phyloP scores from a whole-genome alignment of 2,329 filamentous ascomycete genomes.

The Gnomoniopsis sp. region DNA sequence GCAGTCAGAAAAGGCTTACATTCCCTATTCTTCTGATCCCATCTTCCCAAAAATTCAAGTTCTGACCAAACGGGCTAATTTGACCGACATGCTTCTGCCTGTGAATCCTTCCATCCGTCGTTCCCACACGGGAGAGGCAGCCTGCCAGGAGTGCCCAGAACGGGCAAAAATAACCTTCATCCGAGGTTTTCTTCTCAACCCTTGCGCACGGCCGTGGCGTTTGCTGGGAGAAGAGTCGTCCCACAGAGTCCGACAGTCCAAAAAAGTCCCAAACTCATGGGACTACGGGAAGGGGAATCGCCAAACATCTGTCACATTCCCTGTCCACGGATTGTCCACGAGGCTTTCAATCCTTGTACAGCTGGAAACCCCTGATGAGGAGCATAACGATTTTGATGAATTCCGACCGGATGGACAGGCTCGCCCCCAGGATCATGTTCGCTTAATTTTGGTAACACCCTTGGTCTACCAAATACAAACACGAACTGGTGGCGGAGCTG shows the following conservation, averaged over 20 bases:
- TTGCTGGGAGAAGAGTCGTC: not conserved
- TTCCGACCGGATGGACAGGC: not conserved
- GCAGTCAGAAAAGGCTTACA: no score
- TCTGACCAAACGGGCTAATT: not conserved
- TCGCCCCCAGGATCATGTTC: not conserved
- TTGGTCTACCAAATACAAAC: no score
- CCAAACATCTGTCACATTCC: not conserved
- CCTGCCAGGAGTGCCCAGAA: not conserved
- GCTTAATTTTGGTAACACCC: not conserved
- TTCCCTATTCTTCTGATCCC: not conserved
- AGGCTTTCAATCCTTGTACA: not conserved
- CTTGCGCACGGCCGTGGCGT: not conserved
- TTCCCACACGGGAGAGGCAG: not conserved
- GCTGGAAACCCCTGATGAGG: not conserved
- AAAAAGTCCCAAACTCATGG: not conserved
- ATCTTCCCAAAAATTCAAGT: not conserved
- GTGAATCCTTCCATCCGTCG: not conserved
- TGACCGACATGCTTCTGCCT: not conserved
- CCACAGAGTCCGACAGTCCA: no score
- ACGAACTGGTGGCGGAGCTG: not conserved
- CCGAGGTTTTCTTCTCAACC: not conserved
- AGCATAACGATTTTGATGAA: not conserved
- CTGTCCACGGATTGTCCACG: not conserved
- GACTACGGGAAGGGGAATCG: not conserved
- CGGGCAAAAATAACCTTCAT: slow-evolving; percentile 1